A percentile compares a stretch with the other conserved stretches of the same genome.
Conservation (phyloP, 306 rosid genomes). For the Medicago lupulina region DNA sequence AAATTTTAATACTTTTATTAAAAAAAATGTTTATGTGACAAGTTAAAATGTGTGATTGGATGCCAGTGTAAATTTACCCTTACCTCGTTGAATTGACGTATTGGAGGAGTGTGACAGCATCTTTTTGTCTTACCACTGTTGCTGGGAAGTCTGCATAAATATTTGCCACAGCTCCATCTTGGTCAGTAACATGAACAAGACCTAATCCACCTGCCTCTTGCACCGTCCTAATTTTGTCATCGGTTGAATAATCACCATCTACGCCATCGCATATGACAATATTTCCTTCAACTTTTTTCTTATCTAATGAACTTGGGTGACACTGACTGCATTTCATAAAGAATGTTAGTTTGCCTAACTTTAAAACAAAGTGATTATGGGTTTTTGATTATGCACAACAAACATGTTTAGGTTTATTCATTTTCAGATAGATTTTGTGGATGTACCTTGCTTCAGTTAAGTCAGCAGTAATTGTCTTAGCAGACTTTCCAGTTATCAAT, state of each 20-base stretch:
- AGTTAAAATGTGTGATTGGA: too few species aligned
- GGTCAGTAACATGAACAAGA: conserved; percentile 50
- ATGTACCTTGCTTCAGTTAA: conserved; percentile 59
- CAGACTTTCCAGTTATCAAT: conserved; percentile 52
- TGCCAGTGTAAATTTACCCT: too few species aligned
- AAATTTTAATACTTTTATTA: too few species aligned
- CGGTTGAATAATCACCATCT: conserved; percentile 8
- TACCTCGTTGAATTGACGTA: conserved; percentile 78
- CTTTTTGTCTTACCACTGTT: conserved; percentile 50
- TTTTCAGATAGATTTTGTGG: background rate
- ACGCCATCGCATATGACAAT: conserved; percentile 63
- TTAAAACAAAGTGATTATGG: too few species aligned
- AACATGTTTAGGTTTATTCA: background rate
- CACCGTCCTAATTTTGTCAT: conserved; percentile 23
- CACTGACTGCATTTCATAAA: conserved; percentile 52
- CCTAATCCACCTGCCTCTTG: conserved; percentile 60
- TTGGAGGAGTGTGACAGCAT: conserved; percentile 50
- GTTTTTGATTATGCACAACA: background rate
- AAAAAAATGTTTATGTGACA: too few species aligned
- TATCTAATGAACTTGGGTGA: conserved; percentile 48
- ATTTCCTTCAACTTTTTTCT: conserved; percentile 61
- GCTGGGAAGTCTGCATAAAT: conserved; percentile 50
- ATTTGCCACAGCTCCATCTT: conserved; percentile 10
- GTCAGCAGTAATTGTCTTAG: conserved; percentile 41
- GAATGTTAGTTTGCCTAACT: background rate